A percentile compares a stretch with the other conserved stretches of the same genome.
These are phyloP conservation scores for Clitopilus passeckerianus DNA, from an alignment of 768 basidiomycete genomes.

Conservation along the genomic window DNA sequence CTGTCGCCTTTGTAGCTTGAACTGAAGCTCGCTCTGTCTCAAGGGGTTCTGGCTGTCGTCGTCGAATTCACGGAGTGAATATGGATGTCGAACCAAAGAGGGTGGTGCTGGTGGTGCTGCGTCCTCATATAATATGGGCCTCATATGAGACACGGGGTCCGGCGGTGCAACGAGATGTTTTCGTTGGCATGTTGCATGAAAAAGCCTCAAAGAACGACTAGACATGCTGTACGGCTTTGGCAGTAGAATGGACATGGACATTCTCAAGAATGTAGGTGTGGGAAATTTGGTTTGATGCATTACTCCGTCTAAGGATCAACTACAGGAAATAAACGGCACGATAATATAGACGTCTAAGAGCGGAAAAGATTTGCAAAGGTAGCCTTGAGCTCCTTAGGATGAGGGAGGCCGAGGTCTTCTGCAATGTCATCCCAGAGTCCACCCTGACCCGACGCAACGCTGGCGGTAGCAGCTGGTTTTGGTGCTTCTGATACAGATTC, in stretches of 20 bases:
- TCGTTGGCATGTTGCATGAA: constrained; percentile 21
- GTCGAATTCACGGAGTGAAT: constrained; percentile 73
- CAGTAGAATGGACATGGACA: not conserved
- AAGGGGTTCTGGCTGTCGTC: constrained; percentile 21
- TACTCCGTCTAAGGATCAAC: not conserved
- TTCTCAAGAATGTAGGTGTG: constrained; percentile 10
- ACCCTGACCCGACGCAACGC: constrained; percentile 12
- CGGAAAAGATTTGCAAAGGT: constrained; percentile 25
- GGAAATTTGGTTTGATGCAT: constrained; percentile 2
- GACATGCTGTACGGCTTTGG: not conserved
- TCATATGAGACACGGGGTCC: constrained; percentile 74
- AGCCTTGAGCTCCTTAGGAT: constrained; percentile 23
- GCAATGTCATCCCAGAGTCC: constrained; percentile 40
- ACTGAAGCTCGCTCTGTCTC: constrained; percentile 58
- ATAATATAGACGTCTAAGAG: not conserved
- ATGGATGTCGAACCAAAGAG: constrained; percentile 53
- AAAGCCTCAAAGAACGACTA: constrained; percentile 1
- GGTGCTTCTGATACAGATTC: constrained; percentile 21
- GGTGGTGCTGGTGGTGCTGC: constrained; percentile 30
- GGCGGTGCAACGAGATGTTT: constrained; percentile 59
- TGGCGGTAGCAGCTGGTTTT: not conserved
- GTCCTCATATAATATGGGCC: constrained; percentile 74
- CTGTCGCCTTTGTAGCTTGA: constrained; percentile 64
- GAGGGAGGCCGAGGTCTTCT: constrained; percentile 40
- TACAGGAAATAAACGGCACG: not conserved